These are phyloP conservation scores for Aspergillus sp. DNA, from an alignment of 2,329 filamentous ascomycete species.

Conservation along the genomic window DNA sequence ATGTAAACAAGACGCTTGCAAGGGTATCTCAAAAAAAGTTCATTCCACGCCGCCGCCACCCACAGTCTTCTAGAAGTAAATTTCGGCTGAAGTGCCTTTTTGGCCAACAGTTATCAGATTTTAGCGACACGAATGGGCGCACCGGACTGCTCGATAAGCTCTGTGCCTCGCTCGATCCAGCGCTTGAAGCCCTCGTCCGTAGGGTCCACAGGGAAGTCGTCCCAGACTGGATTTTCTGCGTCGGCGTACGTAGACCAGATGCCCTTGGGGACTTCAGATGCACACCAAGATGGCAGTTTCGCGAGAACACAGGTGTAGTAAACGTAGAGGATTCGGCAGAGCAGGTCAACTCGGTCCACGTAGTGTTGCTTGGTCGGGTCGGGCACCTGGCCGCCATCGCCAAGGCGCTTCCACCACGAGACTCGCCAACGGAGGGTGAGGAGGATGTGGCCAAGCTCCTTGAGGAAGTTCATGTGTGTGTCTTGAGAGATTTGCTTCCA, in stretches of 20 bases:
- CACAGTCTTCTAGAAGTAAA: constrained; percentile 9
- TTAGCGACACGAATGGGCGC: constrained; percentile 38
- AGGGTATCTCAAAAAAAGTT: constrained; percentile 42
- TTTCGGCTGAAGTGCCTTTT: not conserved
- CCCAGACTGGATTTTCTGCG: constrained; percentile 45
- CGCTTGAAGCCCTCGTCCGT: constrained; percentile 44
- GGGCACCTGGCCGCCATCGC: constrained; percentile 41
- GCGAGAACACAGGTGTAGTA: constrained; percentile 51
- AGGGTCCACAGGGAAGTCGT: constrained; percentile 48
- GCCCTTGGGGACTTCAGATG: constrained; percentile 42
- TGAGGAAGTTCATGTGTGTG: constrained; percentile 46
- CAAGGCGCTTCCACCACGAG: constrained; percentile 51
- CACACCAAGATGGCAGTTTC: constrained; percentile 47
- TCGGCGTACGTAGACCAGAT: constrained; percentile 49
- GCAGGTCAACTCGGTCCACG: constrained; percentile 44
- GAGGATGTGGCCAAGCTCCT: constrained; percentile 47
- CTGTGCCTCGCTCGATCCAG: constrained; percentile 47
- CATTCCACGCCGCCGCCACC: constrained; percentile 31
- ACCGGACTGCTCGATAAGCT: constrained; percentile 47
- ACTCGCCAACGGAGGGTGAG: constrained; percentile 51
- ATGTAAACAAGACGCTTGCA: constrained; percentile 27
- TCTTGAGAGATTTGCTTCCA: constrained; percentile 50
- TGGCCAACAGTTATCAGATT: constrained; percentile 20
- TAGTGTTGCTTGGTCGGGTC: constrained; percentile 46
- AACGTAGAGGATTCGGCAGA: constrained; percentile 52